Evolutionary conservation across 495 filamentous ascomycete genomes (phyloP).

Genomic region (Jackrogersella minutella): DNA sequence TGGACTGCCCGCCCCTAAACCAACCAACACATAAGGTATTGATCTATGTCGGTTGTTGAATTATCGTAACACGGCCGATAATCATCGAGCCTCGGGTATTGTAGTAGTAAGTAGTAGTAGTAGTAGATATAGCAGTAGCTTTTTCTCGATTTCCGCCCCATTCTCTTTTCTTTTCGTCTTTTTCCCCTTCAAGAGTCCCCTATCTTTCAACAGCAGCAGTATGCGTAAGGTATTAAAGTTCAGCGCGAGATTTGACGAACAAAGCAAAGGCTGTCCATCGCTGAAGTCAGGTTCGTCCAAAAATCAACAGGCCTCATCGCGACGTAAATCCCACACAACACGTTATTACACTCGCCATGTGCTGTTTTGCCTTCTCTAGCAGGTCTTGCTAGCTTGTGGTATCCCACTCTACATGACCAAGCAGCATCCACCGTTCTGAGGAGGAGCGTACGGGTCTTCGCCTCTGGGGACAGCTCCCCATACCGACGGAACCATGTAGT

Average conservation of each 20-base stretch:
- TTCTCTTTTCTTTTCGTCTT: background rate
- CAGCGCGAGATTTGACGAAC: slow-evolving; percentile 15
- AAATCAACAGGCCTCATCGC: slow-evolving; percentile 35
- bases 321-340: slow-evolving; percentile 28
- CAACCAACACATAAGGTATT: slow-evolving; percentile 29
- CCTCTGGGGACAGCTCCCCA: slow-evolving; percentile 94
- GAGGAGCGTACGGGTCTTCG: slow-evolving; percentile 96
- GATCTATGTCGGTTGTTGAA: slow-evolving; percentile 36
- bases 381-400: slow-evolving; percentile 22
- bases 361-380: slow-evolving; percentile 9
- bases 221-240: slow-evolving; percentile 15
- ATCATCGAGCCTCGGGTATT: slow-evolving; percentile 38
- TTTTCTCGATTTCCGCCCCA: background rate
- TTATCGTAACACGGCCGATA: slow-evolving; percentile 37
- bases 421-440: slow-evolving; percentile 90
- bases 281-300: slow-evolving; percentile 33
- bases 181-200: slow-evolving; percentile 1
- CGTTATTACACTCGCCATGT: slow-evolving; percentile 18
- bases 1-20: slow-evolving; percentile 18
- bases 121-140: too few relatives aligned
- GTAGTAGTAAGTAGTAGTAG: slow-evolving; percentile 20
- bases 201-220: slow-evolving; percentile 18
- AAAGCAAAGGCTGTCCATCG: slow-evolving; percentile 28
- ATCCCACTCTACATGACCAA: slow-evolving; percentile 76
- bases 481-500: slow-evolving; percentile 98